phyloP scores from a whole-genome alignment of 371 early-diverging fungal genomes.

The Zopfochytrium polystomum region DNA sequence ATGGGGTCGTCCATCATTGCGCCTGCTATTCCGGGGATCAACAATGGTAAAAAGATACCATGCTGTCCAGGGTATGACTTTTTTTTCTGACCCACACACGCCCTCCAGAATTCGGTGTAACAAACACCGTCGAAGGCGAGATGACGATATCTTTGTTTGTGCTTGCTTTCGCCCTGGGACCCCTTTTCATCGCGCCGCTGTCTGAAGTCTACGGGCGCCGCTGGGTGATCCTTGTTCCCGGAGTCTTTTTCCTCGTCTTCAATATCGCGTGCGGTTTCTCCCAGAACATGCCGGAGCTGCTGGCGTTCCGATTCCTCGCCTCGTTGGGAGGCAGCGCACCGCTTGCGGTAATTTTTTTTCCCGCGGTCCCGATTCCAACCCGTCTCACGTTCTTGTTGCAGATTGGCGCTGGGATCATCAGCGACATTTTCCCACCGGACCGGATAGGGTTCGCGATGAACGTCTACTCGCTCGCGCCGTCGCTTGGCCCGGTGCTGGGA shows the following conservation, averaged over 20 bases:
- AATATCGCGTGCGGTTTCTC: too few species aligned
- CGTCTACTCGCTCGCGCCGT: too few species aligned
- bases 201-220: constrained; percentile 16
- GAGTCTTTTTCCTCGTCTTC: constrained; percentile 15
- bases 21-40: constrained; percentile 9
- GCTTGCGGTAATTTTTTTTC: too few species aligned
- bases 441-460: constrained; percentile 3
- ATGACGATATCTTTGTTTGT: constrained; percentile 17
- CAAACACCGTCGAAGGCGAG: constrained; percentile 1
- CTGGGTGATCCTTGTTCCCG: background rate
- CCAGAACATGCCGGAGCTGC: constrained; percentile 2
- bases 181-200: constrained; percentile 12
- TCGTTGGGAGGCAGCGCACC: constrained; percentile 13
- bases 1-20: constrained; percentile 18
- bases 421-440: too few species aligned
- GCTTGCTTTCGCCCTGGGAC: constrained; percentile 14
- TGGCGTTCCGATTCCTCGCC: constrained; percentile 11
- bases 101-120: constrained; percentile 5
- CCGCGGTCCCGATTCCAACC: too few species aligned
- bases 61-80: too few species aligned
- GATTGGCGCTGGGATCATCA: constrained; percentile 12
- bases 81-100: too few species aligned
- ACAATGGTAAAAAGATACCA: background rate
- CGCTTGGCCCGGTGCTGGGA: too few species aligned
- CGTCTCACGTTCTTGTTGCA: constrained; percentile 6